Evolutionary conservation across 805 yeast species (phyloP).

Genomic region (Ogataea ramenticola): DNA sequence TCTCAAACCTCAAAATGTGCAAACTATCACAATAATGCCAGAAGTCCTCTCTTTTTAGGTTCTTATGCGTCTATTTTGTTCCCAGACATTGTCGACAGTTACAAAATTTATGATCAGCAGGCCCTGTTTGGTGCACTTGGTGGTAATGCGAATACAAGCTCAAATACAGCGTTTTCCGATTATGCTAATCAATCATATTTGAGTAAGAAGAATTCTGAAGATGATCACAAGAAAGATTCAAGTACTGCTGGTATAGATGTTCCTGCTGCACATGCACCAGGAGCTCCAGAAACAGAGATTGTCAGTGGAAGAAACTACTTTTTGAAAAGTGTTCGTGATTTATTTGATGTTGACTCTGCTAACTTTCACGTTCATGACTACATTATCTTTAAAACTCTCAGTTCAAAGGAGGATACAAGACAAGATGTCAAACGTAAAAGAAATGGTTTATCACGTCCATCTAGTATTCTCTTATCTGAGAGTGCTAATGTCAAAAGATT

Average conservation of each 20-base stretch:
- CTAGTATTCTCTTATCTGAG: conserved; percentile 27
- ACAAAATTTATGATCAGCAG: conserved; percentile 47
- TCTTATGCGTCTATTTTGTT: conserved; percentile 60
- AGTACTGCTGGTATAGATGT: background rate
- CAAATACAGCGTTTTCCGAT: conserved; percentile 10
- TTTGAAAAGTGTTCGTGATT: conserved; percentile 51
- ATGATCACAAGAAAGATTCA: background rate
- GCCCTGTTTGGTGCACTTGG: conserved; percentile 52
- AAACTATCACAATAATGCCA: conserved; percentile 34
- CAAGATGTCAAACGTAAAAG: background rate
- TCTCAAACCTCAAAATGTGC: conserved; percentile 39
- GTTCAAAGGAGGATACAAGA: conserved; percentile 23
- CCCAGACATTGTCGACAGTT: conserved; percentile 47
- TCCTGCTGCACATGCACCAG: no score
- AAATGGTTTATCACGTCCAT: conserved; percentile 18
- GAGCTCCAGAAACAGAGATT: no score
- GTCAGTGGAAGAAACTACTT: conserved; percentile 34
- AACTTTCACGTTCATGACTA: conserved; percentile 49
- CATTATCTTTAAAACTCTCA: conserved; percentile 51
- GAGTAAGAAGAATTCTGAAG: conserved; percentile 3
- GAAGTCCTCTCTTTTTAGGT: conserved; percentile 55
- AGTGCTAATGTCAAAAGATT: conserved; percentile 23
- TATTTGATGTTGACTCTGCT: conserved; percentile 53
- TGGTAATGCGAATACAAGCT: conserved; percentile 20
- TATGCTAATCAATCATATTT: conserved; percentile 10